Conservation (phyloP, 1,284 basidiomycete species). For the Boletus austroedulis region DNA sequence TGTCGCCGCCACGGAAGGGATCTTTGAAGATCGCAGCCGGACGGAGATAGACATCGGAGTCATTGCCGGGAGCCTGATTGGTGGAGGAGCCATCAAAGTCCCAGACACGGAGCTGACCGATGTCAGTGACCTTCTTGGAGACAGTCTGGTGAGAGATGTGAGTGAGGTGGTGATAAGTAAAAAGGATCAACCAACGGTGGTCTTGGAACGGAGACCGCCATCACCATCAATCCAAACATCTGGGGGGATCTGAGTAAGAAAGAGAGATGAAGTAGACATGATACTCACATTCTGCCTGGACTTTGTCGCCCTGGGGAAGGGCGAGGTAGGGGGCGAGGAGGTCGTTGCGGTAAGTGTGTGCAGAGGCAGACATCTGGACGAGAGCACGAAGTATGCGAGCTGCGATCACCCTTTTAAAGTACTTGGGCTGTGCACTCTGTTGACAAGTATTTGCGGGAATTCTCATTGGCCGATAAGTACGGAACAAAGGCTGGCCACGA, state of each 20-base stretch:
- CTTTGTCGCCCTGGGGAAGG: constrained; percentile 80
- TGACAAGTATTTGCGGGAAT: constrained; percentile 24
- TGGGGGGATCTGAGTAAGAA: constrained; percentile 34
- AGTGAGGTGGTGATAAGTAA: constrained; percentile 2
- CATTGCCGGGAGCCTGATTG: constrained; percentile 89
- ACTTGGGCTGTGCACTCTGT: constrained; percentile 15
- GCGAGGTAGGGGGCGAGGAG: constrained; percentile 85
- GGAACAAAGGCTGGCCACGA: no score
- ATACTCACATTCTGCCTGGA: constrained; percentile 88
- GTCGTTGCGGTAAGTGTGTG: constrained; percentile 63
- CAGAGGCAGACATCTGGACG: constrained; percentile 25
- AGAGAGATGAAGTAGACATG: constrained; percentile 15
- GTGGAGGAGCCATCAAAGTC: constrained; percentile 99
- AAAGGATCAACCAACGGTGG: constrained; percentile 57
- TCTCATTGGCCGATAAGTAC: constrained; percentile 36
- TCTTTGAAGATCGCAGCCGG: constrained; percentile 98
- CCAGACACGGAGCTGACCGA: constrained; percentile 90
- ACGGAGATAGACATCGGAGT: constrained; percentile 98
- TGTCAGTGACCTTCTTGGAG: constrained; percentile 79
- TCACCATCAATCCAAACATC: constrained; percentile 97
- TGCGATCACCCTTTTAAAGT: constrained; percentile 21
- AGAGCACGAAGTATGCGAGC: not conserved
- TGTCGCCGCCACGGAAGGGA: constrained; percentile 98
- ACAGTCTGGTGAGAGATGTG: constrained; percentile 57
- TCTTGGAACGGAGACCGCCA: constrained; percentile 90